Base-by-base conservation (phyloP, 345 rosid species). In the Laguncularia racemosa region DNA sequence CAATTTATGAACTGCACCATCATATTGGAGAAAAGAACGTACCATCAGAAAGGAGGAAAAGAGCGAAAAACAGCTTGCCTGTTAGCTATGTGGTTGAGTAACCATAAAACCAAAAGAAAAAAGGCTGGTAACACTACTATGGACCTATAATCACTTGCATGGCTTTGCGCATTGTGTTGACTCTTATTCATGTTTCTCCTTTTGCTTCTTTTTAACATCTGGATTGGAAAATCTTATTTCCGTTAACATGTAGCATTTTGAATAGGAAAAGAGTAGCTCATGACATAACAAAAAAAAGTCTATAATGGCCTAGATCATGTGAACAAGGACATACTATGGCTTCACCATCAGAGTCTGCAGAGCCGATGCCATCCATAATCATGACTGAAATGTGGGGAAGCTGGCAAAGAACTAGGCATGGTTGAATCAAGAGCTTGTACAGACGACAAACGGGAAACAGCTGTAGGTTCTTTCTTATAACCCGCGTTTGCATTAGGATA, bases 271-370 rank as follows among this genome's bases (percentile, higher is more conserved):
- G 40, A 46, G 11, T 38, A 46, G 38, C 20, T 44, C 19, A 60
- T 26, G 52, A 46, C 33, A 53, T 51, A 62, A 50, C 20, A 73
- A 48, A 40, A 62, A n/a, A 14, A 21, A 53, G 44, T 17, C 46
- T 20, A 20, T 21, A 59, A 44, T 43, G 18, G 26, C 20, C 26
- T n/a, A 14, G n/a, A 20, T 45, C 19, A 13, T 17, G 26, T 19
- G 20, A 38, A 64, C 47, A 44, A 57, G 10, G 14, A 50, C 72
- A 14, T 62, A 77, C 77, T 28, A 38, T 50, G 52, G 13, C 60
- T 62, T 76, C 82, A 44, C 58, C 70, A 16, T 73, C 82, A 4
- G 83, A 75, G 38, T 72, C 80, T 58, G 58, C 61, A n/a, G 79
- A 72, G 68, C 67, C 65, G 55, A 72, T 59, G 67, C 66, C 61